These are phyloP conservation scores for Neonectria sp. DNA, from an alignment of 2,329 filamentous ascomycete species.

Conservation along the genomic window DNA sequence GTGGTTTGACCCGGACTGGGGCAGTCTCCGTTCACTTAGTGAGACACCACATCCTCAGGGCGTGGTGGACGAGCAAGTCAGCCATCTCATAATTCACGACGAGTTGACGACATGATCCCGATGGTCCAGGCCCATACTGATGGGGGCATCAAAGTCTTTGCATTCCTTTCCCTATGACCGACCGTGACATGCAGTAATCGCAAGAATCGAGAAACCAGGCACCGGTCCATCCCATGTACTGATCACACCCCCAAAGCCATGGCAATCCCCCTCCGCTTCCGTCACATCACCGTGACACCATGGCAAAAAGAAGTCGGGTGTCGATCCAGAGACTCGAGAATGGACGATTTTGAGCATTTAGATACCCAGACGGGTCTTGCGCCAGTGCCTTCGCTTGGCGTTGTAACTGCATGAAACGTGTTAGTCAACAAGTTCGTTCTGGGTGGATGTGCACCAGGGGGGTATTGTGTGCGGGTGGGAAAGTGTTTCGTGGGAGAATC, in stretches of 20 bases:
- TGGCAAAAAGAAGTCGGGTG: constrained; percentile 46
- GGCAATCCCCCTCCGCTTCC: constrained; percentile 40
- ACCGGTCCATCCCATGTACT: constrained; percentile 51
- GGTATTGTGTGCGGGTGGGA: constrained; percentile 15
- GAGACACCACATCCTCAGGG: not conserved
- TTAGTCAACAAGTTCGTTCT: constrained; percentile 31
- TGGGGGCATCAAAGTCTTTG: constrained; percentile 55
- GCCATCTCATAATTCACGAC: constrained; percentile 10
- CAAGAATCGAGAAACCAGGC: constrained; percentile 57
- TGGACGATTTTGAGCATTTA: constrained; percentile 70
- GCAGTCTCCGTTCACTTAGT: not conserved
- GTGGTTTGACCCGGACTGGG: not conserved
- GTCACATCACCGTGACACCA: constrained; percentile 49
- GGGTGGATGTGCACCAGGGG: constrained; percentile 2
- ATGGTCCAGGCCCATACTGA: constrained; percentile 44
- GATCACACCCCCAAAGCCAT: constrained; percentile 46
- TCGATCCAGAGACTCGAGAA: constrained; percentile 49
- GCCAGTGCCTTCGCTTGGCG: constrained; percentile 99
- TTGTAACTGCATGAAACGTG: constrained; percentile 83
- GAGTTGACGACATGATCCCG: constrained; percentile 32
- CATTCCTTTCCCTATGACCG: constrained; percentile 63
- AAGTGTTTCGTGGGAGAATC: constrained; percentile 8
- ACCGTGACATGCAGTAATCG: constrained; percentile 63
- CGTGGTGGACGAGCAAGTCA: constrained; percentile 10
- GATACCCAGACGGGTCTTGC: constrained; percentile 99